These are phyloP conservation scores for Fusarium burgessii DNA, from an alignment of 2,329 filamentous ascomycete species.

Conservation along the genomic window DNA sequence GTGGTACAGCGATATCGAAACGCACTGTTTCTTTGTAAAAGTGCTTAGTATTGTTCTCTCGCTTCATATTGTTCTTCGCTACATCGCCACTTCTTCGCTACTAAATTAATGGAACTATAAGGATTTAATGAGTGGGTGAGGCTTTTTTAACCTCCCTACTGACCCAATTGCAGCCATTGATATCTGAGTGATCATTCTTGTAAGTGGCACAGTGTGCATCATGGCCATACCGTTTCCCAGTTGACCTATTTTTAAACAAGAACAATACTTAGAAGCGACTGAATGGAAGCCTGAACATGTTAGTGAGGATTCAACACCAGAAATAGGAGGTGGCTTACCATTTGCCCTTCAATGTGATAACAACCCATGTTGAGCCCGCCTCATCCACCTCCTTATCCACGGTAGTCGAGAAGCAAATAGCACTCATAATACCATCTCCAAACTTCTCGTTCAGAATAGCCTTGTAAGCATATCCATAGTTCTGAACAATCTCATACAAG, in stretches of 20 bases:
- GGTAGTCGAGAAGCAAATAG: conserved; percentile 89
- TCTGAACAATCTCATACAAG: conserved; percentile 94
- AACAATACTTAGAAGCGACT: conserved; percentile 47
- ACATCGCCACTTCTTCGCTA: conserved; percentile 6
- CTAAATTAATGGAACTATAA: not conserved
- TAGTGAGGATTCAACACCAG: not conserved
- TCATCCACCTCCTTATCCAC: conserved; percentile 95
- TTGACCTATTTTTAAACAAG: not conserved
- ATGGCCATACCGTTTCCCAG: not conserved
- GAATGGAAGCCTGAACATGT: conserved; percentile 48
- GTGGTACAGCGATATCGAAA: conserved; percentile 6
- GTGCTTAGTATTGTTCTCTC: conserved; percentile 48
- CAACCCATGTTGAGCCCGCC: conserved; percentile 83
- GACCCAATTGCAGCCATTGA: not conserved
- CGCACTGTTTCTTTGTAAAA: conserved; percentile 35
- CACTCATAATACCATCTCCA: conserved; percentile 95
- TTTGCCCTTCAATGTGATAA: conserved; percentile 86
- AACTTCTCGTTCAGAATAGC: conserved; percentile 96
- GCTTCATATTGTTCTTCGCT: conserved; percentile 42
- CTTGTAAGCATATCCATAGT: conserved; percentile 97
- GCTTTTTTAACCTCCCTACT: not conserved
- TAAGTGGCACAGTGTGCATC: not conserved
- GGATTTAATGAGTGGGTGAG: not conserved
- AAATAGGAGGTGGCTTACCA: conserved; percentile 67
- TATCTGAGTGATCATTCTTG: not conserved